phyloP scores from a whole-genome alignment of 2,329 filamentous ascomycete species.

The Akanthomyces lecanii region DNA sequence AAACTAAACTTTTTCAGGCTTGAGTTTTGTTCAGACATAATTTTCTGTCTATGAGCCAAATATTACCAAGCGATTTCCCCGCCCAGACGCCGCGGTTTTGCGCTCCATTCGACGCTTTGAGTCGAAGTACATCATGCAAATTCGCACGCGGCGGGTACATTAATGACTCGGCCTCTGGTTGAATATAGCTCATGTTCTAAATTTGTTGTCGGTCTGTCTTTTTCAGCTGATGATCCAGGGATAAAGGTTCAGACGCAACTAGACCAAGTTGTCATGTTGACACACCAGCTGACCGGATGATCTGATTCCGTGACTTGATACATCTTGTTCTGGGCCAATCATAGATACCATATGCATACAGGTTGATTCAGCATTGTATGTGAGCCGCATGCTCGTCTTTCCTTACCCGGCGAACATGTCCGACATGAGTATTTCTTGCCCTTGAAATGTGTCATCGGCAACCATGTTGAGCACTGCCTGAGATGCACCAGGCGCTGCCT shows the following conservation, averaged over 20 bases:
- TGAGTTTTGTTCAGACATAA: background rate
- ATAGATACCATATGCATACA: background rate
- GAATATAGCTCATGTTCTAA: background rate
- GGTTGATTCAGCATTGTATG: background rate
- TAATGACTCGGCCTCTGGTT: background rate
- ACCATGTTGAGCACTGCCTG: background rate
- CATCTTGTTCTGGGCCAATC: background rate
- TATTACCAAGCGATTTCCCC: background rate
- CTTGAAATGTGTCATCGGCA: too few relatives aligned
- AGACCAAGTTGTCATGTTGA: background rate
- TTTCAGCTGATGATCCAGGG: background rate
- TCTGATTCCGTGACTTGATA: background rate
- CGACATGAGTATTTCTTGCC: too few relatives aligned
- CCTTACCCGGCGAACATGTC: too few relatives aligned
- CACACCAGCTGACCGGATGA: background rate
- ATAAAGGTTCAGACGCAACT: background rate
- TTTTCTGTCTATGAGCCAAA: background rate
- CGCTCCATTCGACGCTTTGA: background rate
- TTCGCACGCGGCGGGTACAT: background rate
- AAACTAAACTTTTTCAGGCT: background rate
- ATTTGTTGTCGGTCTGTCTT: background rate
- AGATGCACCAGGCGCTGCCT: background rate
- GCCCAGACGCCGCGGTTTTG: background rate
- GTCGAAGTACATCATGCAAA: background rate
- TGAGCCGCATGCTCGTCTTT: background rate